Base-by-base conservation (phyloP, 2,329 filamentous ascomycete species). In the Aspergillus nomiae region DNA sequence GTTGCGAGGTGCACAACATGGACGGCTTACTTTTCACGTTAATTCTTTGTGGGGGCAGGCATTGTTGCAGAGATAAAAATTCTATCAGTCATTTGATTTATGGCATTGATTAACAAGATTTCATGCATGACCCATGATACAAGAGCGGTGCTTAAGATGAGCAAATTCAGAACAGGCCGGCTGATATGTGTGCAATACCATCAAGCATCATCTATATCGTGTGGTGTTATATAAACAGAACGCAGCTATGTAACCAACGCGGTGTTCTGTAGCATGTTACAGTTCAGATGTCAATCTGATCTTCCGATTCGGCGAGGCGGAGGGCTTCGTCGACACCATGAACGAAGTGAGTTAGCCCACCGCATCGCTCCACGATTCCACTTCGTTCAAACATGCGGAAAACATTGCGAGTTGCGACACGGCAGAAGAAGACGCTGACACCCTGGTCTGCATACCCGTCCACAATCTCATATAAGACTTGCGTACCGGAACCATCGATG, bases 391-490 rank as follows among this genome's bases (percentile, higher is more conserved):
- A 92, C 59, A 92, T 81, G 57, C 83, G 79, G 83, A 90, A 94
- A 0, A 96, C 90, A 2, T 84, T 79, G 62, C 79, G 82, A 21
- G 79, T 77, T 32, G 81, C 77, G 10, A 87, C 77, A 14, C 87
- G 78, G 69, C 86, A 89, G 75, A 84, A 83, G 63, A 82, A 82
- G 0, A 84, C 80, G 8, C 80, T 71, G 1, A 94, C 92, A 0
- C 90, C 91, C 5, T 90, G 84, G 38, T 90, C 85, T n/a, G 89
- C 83, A 75, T 98, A 98, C 34, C 83, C 85, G 55, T 88, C 83
- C 19, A 99, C 92, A 69, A 98, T 98, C 78, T 98, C 95, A 54
- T 87, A 86, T 3, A 99, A 83, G 0, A 98, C 94, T 78, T 98
- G 95, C 0, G 92, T 91, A 1, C 94, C 95, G 0, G 93, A 96